Percentiles rank a stretch among this genome's conserved stretches.
These are phyloP conservation scores for Hypoxylon cercidicola DNA, from an alignment of 495 filamentous ascomycete species.

Conservation along the genomic window DNA sequence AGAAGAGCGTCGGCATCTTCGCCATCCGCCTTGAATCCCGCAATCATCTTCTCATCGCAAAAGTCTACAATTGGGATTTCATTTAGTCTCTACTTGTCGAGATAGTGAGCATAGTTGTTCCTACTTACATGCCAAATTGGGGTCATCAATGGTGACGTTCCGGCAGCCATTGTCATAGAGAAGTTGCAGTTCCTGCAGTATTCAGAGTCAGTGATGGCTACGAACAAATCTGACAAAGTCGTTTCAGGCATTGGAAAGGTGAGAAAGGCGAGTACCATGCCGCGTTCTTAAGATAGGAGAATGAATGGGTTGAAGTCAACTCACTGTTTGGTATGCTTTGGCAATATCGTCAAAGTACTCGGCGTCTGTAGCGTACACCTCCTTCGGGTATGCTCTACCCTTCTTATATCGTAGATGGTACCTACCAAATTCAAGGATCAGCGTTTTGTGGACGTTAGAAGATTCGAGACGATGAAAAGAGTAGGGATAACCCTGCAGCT, in stretches of 20 bases:
- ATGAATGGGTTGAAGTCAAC: conserved; percentile 1
- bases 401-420: conserved; percentile 71
- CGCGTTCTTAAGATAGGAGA: background rate
- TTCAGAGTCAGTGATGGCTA: conserved; percentile 20
- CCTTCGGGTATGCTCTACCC: conserved; percentile 69
- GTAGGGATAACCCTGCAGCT: conserved; percentile 63
- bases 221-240: background rate
- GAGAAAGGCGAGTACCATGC: background rate
- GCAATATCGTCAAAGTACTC: conserved; percentile 75
- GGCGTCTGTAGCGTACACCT: conserved; percentile 67
- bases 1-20: conserved; percentile 68
- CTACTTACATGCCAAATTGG: conserved; percentile 71
- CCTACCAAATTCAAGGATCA: conserved; percentile 20
- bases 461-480: conserved; percentile 62
- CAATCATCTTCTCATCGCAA: conserved; percentile 74
- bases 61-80: conserved; percentile 60
- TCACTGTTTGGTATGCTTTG: conserved; percentile 64
- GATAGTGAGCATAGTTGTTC: background rate
- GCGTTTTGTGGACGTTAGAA: conserved; percentile 51
- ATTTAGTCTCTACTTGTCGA: background rate
- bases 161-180: conserved; percentile 71
- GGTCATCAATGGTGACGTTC: conserved; percentile 75
- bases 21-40: conserved; percentile 67
- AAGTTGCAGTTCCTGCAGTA: conserved; percentile 64
- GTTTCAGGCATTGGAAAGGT: background rate